These are phyloP conservation scores for Juglanconis sp. DNA, from an alignment of 2,329 filamentous ascomycete genomes.

Conservation along the genomic window DNA sequence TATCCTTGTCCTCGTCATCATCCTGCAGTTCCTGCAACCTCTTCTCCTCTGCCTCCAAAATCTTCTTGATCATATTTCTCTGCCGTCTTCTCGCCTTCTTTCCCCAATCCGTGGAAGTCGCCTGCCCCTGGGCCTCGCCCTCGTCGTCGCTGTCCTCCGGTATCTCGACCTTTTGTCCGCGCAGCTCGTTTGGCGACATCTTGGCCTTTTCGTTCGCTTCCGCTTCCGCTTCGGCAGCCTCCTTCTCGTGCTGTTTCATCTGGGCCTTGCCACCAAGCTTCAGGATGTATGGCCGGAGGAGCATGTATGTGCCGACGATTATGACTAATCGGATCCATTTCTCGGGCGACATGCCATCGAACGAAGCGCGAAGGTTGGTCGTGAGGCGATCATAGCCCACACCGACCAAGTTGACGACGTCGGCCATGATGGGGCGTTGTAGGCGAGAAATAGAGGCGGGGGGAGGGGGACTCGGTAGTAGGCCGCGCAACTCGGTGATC, in stretches of 20 bases:
- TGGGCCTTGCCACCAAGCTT: slow-evolving; percentile 63
- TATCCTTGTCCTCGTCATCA: slow-evolving; percentile 71
- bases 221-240: slow-evolving; percentile 48
- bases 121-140: slow-evolving; percentile 42
- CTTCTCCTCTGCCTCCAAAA: slow-evolving; percentile 62
- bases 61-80: slow-evolving; percentile 62
- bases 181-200: slow-evolving; percentile 63
- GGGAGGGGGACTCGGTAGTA: not conserved
- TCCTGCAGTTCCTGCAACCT: slow-evolving; percentile 51
- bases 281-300: slow-evolving; percentile 72
- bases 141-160: slow-evolving; percentile 52
- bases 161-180: slow-evolving; percentile 51
- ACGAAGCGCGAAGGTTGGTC: slow-evolving; percentile 48
- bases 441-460: not conserved
- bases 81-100: slow-evolving; percentile 68
- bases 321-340: slow-evolving; percentile 67
- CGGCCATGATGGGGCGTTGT: slow-evolving; percentile 24
- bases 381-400: slow-evolving; percentile 32
- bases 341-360: slow-evolving; percentile 49
- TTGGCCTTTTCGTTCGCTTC: slow-evolving; percentile 37
- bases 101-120: slow-evolving; percentile 60
- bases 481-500: not conserved
- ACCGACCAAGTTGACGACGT: slow-evolving; percentile 24
- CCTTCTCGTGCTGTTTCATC: slow-evolving; percentile 61
- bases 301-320: slow-evolving; percentile 69